Conservation (phyloP, 805 yeast genomes). For the Wickerhamiella kurtzmanii region DNA sequence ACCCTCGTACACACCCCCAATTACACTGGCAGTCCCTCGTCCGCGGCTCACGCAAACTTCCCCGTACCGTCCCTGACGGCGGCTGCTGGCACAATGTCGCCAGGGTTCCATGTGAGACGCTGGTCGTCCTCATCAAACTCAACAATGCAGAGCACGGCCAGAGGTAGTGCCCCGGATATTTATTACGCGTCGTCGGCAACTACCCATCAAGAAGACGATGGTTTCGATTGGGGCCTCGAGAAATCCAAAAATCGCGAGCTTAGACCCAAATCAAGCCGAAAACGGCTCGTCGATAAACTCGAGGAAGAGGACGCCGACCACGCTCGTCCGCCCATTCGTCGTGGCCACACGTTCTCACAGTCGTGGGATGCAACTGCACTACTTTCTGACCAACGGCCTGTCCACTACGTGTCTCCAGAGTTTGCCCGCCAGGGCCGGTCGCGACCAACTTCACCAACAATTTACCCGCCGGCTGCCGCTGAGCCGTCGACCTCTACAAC, state of each 20-base stretch:
- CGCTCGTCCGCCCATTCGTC: neutral
- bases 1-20: too few relatives aligned
- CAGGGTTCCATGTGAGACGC: neutral
- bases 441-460: neutral
- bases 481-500: neutral
- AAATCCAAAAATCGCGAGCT: neutral
- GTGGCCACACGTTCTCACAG: slow-evolving; percentile 8
- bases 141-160: neutral
- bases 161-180: neutral
- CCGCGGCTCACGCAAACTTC: neutral
- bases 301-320: neutral
- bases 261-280: neutral
- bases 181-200: neutral
- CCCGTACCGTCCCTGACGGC: neutral
- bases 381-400: neutral
- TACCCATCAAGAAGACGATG: neutral
- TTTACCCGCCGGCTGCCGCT: neutral
- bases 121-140: neutral
- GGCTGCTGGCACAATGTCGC: neutral
- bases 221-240: slow-evolving; percentile 1
- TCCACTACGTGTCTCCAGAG: neutral
- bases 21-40: neutral
- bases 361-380: slow-evolving; percentile 13
- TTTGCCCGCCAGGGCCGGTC: neutral
- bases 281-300: neutral